Conservation (phyloP, 139 green algal genomes). For the Chlorokybus atmophyticus region DNA sequence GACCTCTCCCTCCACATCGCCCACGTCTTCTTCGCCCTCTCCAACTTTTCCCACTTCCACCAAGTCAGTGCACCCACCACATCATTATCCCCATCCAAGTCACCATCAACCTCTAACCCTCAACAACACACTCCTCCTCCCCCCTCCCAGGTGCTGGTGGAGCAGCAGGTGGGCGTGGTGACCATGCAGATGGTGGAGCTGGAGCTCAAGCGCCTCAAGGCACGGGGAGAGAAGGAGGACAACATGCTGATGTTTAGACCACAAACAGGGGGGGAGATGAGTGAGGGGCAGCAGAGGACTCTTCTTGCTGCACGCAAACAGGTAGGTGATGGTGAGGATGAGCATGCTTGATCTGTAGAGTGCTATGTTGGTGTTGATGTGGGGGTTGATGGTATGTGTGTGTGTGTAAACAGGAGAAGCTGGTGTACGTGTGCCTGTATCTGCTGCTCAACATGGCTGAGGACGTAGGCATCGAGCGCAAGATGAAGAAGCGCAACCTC, state of each 20-base stretch:
- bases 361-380: too few relatives aligned
- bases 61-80: too few relatives aligned
- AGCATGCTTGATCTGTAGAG: too few relatives aligned
- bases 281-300: too few relatives aligned
- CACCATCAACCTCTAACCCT: too few relatives aligned
- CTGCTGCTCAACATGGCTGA: slow-evolving; percentile 75
- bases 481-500: slow-evolving; percentile 75
- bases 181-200: slow-evolving; percentile 67
- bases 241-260: not conserved
- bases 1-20: slow-evolving; percentile 61
- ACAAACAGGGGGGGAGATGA: too few relatives aligned
- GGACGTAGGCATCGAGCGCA: slow-evolving; percentile 58
- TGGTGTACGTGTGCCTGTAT: slow-evolving; percentile 33
- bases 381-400: too few relatives aligned
- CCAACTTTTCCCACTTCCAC: slow-evolving; percentile 61
- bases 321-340: too few relatives aligned
- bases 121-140: too few relatives aligned
- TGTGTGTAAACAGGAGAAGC: slow-evolving; percentile 23
- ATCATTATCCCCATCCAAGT: too few relatives aligned
- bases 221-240: not conserved
- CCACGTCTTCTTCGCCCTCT: slow-evolving; percentile 58
- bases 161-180: slow-evolving; percentile 58
- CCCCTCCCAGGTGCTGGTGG: slow-evolving; percentile 40
- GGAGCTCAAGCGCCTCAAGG: slow-evolving; percentile 41
- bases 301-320: not conserved